Evolutionary conservation across 2,329 filamentous ascomycete species (phyloP).

Genomic region (Botrytis fabae): DNA sequence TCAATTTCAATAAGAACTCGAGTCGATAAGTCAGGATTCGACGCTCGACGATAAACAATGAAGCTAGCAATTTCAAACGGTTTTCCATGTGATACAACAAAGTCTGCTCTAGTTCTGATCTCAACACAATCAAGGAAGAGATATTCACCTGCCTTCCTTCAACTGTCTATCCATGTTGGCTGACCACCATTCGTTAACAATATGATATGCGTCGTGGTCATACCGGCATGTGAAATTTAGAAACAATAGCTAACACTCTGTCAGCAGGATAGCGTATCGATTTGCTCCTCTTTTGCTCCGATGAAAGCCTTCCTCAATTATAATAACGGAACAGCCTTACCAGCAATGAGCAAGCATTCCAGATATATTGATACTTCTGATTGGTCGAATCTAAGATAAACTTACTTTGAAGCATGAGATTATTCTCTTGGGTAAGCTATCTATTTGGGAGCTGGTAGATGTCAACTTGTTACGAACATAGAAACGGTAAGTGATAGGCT

Average conservation of each 20-base stretch:
- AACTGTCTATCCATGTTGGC: neutral
- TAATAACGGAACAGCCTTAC: neutral
- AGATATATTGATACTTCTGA: neutral
- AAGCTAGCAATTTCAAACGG: neutral
- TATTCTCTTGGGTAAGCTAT: neutral
- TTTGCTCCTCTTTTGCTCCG: neutral
- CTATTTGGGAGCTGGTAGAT: neutral
- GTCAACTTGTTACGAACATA: neutral
- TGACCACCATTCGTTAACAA: neutral
- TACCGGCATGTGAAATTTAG: fast-evolving
- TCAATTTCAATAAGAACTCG: neutral
- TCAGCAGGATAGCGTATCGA: neutral
- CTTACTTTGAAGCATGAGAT: neutral
- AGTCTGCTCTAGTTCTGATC: too few species aligned
- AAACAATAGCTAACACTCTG: neutral
- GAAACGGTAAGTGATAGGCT: neutral
- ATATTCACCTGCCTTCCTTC: neutral
- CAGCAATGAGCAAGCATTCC: neutral
- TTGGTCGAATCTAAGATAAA: neutral
- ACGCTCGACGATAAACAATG: neutral
- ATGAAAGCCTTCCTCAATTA: fast-evolving
- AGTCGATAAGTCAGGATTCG: neutral
- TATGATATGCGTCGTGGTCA: neutral
- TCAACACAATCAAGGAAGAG: neutral
- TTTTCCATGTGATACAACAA: neutral